phyloP scores from a whole-genome alignment of 2,329 filamentous ascomycete species.

The Ophiocordyceps camponoti-leonardi region DNA sequence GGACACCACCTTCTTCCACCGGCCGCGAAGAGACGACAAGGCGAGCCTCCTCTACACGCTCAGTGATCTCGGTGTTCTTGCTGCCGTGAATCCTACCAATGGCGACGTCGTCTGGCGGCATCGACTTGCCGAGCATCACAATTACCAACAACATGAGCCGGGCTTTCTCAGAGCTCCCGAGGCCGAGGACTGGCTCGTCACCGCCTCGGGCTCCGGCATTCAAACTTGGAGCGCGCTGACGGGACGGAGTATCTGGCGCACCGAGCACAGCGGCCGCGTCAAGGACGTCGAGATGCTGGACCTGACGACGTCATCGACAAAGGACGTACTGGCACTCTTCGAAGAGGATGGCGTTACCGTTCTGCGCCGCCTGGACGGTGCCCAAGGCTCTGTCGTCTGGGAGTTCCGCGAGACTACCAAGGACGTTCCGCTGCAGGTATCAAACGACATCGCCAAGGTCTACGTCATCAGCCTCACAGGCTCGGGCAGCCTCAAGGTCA shows the following conservation, averaged over 20 bases:
- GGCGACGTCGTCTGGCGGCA: conserved; percentile 81
- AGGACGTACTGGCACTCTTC: conserved; percentile 57
- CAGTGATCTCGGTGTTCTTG: conserved; percentile 67
- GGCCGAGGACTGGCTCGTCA: conserved; percentile 60
- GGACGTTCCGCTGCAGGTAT: conserved; percentile 57
- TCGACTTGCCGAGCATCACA: conserved; percentile 31
- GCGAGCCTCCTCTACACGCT: conserved; percentile 84
- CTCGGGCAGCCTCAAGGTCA: conserved; percentile 55
- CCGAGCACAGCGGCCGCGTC: conserved; percentile 37
- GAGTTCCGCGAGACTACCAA: conserved; percentile 52
- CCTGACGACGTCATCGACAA: conserved; percentile 42
- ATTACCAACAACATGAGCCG: conserved; percentile 17
- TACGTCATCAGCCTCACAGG: conserved; percentile 66
- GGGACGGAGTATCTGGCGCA: conserved; percentile 64
- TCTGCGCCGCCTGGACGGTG: conserved; percentile 56
- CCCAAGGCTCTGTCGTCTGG: conserved; percentile 62
- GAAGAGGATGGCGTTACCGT: conserved; percentile 38
- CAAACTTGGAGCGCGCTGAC: conserved; percentile 71
- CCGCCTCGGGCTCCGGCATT: conserved; percentile 52
- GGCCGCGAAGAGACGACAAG: conserved; percentile 62
- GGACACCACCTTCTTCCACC: conserved; percentile 88
- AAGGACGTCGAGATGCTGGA: conserved; percentile 65
- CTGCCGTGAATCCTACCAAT: conserved; percentile 76
- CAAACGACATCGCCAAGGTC: conserved; percentile 51
- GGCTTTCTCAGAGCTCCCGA: conserved; percentile 57